Conservation (phyloP, 768 basidiomycete species). For the Chalciporus chontae region DNA sequence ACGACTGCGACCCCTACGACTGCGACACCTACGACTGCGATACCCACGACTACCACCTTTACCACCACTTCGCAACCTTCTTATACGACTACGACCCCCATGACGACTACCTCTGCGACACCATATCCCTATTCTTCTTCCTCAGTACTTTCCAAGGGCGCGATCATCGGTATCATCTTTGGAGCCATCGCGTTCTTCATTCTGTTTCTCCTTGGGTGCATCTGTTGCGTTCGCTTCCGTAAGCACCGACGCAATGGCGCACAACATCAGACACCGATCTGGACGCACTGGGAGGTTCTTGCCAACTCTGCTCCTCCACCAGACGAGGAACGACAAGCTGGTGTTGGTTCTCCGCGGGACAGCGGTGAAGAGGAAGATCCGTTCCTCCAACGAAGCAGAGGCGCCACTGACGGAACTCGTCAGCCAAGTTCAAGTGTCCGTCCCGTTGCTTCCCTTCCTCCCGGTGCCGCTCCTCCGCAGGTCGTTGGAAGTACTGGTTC, state of each 20-base stretch:
- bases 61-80: conserved; percentile 26
- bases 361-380: conserved; percentile 71
- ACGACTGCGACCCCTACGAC: conserved; percentile 22
- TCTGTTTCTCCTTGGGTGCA: conserved; percentile 47
- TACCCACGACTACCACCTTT: conserved; percentile 13
- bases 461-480: conserved; percentile 31
- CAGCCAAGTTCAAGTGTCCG: conserved; percentile 13
- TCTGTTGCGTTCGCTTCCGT: conserved; percentile 33
- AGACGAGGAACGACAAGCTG: conserved; percentile 39
- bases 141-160: conserved; percentile 29
- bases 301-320: conserved; percentile 20
- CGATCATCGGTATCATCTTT: conserved; percentile 36
- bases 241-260: conserved; percentile 14
- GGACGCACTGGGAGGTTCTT: conserved; percentile 46
- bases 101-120: conserved; percentile 22
- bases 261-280: conserved; percentile 28
- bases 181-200: conserved; percentile 56
- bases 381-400: conserved; percentile 46
- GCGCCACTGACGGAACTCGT: conserved; percentile 16
- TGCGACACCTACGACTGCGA: conserved; percentile 21
- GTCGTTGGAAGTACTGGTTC: conserved; percentile 40
- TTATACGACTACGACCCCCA: conserved; percentile 9
- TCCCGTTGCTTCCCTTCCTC: conserved; percentile 28
- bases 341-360: conserved; percentile 65
- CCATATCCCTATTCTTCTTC: conserved; percentile 24